Base-by-base conservation (phyloP, 1,284 basidiomycete species). In the Cryptococcus depauperatus region DNA sequence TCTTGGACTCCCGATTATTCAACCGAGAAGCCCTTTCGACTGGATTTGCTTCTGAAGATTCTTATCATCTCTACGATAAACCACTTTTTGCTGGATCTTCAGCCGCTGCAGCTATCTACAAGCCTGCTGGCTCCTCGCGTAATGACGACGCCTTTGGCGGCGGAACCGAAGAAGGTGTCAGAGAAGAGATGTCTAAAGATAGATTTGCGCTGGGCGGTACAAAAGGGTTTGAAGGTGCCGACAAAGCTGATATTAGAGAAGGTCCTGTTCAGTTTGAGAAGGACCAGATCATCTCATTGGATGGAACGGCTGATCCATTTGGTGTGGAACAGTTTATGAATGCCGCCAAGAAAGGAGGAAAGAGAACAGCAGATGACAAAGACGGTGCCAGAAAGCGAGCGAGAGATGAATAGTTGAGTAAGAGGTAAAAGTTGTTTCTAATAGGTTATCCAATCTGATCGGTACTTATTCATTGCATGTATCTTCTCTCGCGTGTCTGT, bases 261-360 rank as follows among this genome's bases (percentile, higher is more conserved):
- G 89, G 95, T 0, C 95, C 95, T n/a, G 95, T 99, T 26, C 90
- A 96, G 66, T 99, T 99, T 63, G 95, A 98, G 75, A 96, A 96
- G 75, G 95, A 98, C 62, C 82, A 84, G 1, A 79, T 70, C 19
- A 47, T 71, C 37, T 49, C 54, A 9, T 51, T 68, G 38, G 66
- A 66, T 48, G 63, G 62, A 2, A 47, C 50, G 4, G 47, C 80
- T 6, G 95, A 98, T 76, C 91, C 96, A n/a, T 99, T 99, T 66
- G 92, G 93, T 55, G 79, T 98, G 56, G 87, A 95, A 69, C 83
- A 95, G 68, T 98, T 98, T 76, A 78, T 98, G 74, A 88, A 96
- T 64, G 89, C 92, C 64, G 95, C 93, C 11, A 96, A 92, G 76
- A 82, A 83, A 18, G 92, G 91, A 5, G 83, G 81, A 65, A 96